These are phyloP conservation scores for Saturnispora hagleri DNA, from an alignment of 805 yeast genomes.

Conservation along the genomic window DNA sequence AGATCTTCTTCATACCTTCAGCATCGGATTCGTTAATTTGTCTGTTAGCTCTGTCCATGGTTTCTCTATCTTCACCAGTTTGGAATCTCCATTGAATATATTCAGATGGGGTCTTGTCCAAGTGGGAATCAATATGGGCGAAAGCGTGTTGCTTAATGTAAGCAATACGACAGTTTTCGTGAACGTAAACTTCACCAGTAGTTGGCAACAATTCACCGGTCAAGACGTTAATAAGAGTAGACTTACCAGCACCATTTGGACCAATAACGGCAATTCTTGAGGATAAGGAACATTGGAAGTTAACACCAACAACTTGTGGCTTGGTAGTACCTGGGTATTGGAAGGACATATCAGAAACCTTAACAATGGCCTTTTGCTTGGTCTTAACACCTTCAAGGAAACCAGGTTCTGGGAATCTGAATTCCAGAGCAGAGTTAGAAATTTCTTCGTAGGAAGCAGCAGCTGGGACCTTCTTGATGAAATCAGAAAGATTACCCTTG, in stretches of 20 bases:
- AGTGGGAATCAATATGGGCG: constrained; percentile 97
- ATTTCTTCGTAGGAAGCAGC: constrained; percentile 98
- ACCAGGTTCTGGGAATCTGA: constrained; percentile 99
- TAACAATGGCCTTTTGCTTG: constrained; percentile 99
- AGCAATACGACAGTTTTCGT: constrained; percentile 99
- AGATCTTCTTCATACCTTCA: constrained; percentile 97
- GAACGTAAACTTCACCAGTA: constrained; percentile 96
- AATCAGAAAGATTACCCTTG: constrained; percentile 99
- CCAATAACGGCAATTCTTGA: constrained; percentile 99
- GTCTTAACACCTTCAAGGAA: constrained; percentile 99
- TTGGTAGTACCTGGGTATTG: constrained; percentile 98
- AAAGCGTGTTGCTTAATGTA: constrained; percentile 99
- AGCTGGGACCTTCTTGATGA: constrained; percentile 97
- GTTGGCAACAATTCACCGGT: constrained; percentile 99
- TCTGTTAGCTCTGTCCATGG: constrained; percentile 99
- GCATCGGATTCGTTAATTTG: constrained; percentile 95
- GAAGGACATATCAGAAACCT: constrained; percentile 95
- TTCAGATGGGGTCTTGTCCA: constrained; percentile 99
- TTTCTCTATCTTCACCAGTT: constrained; percentile 99
- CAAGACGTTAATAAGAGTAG: constrained; percentile 95
- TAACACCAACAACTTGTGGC: constrained; percentile 87
- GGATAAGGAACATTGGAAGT: constrained; percentile 98
- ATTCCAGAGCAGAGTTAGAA: constrained; percentile 96
- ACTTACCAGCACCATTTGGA: constrained; percentile 99
- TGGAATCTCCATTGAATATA: constrained; percentile 99